Base-by-base conservation (phyloP, 805 yeast genomes). In the Barnettozyma sp. region DNA sequence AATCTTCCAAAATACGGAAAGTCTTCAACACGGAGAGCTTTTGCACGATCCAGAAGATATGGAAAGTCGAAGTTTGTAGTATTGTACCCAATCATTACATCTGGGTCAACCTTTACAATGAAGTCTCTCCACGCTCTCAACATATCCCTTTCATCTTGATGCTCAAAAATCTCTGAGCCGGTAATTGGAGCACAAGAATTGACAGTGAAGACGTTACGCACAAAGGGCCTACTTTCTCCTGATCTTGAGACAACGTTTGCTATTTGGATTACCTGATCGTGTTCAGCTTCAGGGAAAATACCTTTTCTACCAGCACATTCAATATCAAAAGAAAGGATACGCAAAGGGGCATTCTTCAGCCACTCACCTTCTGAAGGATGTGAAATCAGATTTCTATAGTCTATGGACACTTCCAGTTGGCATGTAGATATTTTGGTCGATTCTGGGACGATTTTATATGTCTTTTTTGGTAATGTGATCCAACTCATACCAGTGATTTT, bases 251-350 rank as follows among this genome's bases (percentile, higher is more conserved):
- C 94, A 20, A 92, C 96, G 53, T 86, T 90, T 6, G 98, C 98
- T 44, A 92, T 94, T 60, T 94, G 98, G 54, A 92, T 92, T 8
- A 92, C 95, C 0, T 96, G 82, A 63, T 92, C 99, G 31, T 76
- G 71, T 42, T 82, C 82, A 2, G 99, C 81, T 54, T 92, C 98
- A 1, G 99, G 98, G 58, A 92, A 92, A 10, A 92, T 73, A 36
- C 98, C 98, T 45, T 85, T 82, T 60, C 99, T 76, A 30, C 98
- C 98, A 4, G 98, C 92, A 71, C 99, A 92, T 60, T 92, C 99
- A 42, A 92, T 92, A 68, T 92, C 99, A 58, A 92, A 90, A 9
- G 97, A 87, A 46, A 92, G 65, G 33, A 92, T 78, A 52, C 99
- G 79, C 41, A 92, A 67, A 0, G 98, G 98, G 1, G 98, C 97